Conservation (phyloP, 257 asterid species). For the Scutellaria galericulata region DNA sequence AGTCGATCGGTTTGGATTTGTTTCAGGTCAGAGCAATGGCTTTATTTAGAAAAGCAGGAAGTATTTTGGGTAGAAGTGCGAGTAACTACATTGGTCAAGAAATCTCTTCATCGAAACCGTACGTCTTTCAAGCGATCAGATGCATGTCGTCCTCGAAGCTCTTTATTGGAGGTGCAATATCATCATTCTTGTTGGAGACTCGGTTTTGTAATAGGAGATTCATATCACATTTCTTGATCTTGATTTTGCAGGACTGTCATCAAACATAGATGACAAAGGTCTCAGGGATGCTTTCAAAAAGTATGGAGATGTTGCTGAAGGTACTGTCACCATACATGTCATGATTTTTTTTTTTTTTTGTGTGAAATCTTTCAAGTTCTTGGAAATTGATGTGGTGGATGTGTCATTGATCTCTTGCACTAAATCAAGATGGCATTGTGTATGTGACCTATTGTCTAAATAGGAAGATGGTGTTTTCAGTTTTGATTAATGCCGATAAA, state of each 20-base stretch:
- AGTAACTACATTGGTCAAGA: constrained; percentile 48
- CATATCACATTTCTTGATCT: constrained; percentile 8
- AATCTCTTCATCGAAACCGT: constrained; percentile 49
- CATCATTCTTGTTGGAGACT: not conserved
- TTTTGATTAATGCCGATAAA: not conserved
- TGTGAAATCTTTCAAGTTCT: not conserved
- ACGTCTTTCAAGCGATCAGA: constrained; percentile 63
- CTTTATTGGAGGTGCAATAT: constrained; percentile 67
- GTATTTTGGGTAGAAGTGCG: constrained; percentile 48
- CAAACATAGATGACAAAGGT: constrained; percentile 53
- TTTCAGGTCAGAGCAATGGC: constrained; percentile 52
- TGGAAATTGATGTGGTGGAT: not conserved
- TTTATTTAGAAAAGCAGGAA: constrained; percentile 66
- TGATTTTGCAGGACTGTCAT: constrained; percentile 60
- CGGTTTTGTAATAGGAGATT: not conserved
- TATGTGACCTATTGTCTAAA: no score
- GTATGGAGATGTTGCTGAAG: constrained; percentile 76
- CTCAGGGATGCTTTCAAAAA: constrained; percentile 64
- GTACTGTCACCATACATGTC: constrained; percentile 40
- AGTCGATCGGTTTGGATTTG: not conserved
- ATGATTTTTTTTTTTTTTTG: not conserved
- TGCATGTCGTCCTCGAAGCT: constrained; percentile 80
- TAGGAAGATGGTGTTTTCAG: no score
- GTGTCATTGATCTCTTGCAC: no score
- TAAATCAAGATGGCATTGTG: not conserved